Conservation (phyloP, 2,329 filamentous ascomycete genomes). For the Diaporthe sp. region DNA sequence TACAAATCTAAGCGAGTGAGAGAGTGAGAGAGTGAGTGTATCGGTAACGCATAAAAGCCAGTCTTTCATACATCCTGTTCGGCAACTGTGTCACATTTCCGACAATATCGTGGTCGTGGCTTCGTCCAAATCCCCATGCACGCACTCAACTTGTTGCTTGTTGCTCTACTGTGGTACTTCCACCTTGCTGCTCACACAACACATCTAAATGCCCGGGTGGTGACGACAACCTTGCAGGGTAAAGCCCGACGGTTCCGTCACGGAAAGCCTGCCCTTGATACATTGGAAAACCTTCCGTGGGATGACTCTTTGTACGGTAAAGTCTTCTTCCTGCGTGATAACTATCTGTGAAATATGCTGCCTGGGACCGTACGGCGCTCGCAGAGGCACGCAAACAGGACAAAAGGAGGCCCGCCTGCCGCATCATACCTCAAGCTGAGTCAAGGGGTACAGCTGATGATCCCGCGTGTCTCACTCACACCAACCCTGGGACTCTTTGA, state of each 20-base stretch:
- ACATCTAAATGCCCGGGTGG: not conserved
- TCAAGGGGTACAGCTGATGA: conserved; percentile 33
- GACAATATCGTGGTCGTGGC: not conserved
- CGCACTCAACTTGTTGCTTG: not conserved
- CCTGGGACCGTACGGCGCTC: not conserved
- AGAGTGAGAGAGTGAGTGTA: not conserved
- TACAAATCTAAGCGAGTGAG: not conserved
- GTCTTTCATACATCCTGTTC: not conserved
- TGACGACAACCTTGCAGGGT: not conserved
- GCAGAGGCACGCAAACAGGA: conserved; percentile 1
- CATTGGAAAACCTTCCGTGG: not conserved
- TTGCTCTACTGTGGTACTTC: not conserved
- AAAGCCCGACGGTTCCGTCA: conserved; percentile 6
- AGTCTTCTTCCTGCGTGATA: not conserved
- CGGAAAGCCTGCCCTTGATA: not conserved
- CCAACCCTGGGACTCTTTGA: not conserved
- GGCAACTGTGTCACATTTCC: not conserved
- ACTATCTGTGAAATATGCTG: not conserved
- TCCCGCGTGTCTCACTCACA: conserved; percentile 28
- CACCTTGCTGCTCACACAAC: not conserved
- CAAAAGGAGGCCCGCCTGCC: not conserved
- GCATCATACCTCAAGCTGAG: conserved; percentile 16
- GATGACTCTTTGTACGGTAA: not conserved
- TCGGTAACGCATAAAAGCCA: not conserved
- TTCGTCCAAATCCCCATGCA: not conserved